Percentiles rank a stretch among this genome's conserved stretches.
These are phyloP conservation scores for Paramecium sexaurelia DNA, from an alignment of 73 alveolate genomes.

Conservation along the genomic window DNA sequence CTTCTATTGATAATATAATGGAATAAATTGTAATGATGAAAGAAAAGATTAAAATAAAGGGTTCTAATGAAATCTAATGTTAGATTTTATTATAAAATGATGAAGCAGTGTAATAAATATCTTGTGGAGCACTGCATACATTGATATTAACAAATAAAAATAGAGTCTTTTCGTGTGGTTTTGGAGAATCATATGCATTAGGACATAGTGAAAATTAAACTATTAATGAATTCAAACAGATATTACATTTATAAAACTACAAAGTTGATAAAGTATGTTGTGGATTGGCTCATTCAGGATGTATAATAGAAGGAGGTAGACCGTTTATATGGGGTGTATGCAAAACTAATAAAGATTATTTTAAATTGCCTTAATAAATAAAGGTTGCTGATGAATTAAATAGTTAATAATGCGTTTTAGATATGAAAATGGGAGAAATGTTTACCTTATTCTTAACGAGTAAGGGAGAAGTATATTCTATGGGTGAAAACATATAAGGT, in stretches of 20 bases:
- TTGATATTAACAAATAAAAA: slow-evolving; percentile 59
- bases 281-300: slow-evolving; percentile 64
- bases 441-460: slow-evolving; percentile 57
- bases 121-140: slow-evolving; percentile 68
- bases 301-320: slow-evolving; percentile 57
- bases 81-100: slow-evolving; percentile 56
- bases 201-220: slow-evolving; percentile 64
- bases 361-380: slow-evolving; percentile 26
- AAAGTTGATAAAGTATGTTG: slow-evolving; percentile 62
- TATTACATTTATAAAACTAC: neutral
- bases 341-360: slow-evolving; percentile 26
- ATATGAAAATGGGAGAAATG: slow-evolving; percentile 63
- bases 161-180: slow-evolving; percentile 69
- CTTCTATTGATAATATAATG: slow-evolving; percentile 65
- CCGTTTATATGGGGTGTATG: slow-evolving; percentile 61
- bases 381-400: slow-evolving; percentile 6
- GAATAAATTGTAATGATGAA: slow-evolving; percentile 60
- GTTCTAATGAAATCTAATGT: neutral
- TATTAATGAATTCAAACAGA: slow-evolving; percentile 58
- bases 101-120: slow-evolving; percentile 61
- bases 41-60: slow-evolving; percentile 16
- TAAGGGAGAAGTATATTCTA: slow-evolving; percentile 84
- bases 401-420: slow-evolving; percentile 15
- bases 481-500: slow-evolving; percentile 94
- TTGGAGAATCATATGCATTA: slow-evolving; percentile 65